Conservation (phyloP, 768 basidiomycete genomes). For the Trametes coccinea region DNA sequence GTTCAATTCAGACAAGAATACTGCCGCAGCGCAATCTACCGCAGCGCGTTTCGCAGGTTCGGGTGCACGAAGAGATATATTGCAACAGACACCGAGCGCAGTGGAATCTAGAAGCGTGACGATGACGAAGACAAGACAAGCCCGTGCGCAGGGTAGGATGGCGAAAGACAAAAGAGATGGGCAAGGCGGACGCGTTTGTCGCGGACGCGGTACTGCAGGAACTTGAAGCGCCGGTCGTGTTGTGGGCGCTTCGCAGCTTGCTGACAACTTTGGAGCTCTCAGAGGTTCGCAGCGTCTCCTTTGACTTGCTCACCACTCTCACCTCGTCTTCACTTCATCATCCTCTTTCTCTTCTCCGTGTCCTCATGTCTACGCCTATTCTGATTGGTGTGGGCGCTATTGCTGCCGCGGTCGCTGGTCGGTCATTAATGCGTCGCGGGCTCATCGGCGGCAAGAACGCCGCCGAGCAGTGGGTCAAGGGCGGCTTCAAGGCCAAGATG, state of each 20-base stretch:
- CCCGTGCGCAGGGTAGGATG: neutral
- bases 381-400: constrained; percentile 77
- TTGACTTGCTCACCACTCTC: constrained; percentile 19
- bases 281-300: constrained; percentile 22
- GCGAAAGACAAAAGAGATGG: neutral
- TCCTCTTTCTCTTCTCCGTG: neutral
- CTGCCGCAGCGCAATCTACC: constrained; percentile 8
- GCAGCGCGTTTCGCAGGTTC: neutral
- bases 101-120: neutral
- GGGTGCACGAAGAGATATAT: neutral
- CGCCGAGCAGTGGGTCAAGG: constrained; percentile 86
- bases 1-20: neutral
- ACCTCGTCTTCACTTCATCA: neutral
- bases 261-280: neutral
- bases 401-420: constrained; percentile 72
- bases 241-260: neutral
- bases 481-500: constrained; percentile 96
- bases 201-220: too few relatives aligned
- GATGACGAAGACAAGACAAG: neutral
- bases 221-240: neutral
- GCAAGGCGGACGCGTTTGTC: too few relatives aligned
- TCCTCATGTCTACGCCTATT: constrained; percentile 73
- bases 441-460: constrained; percentile 57
- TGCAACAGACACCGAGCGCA: neutral
- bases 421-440: constrained; percentile 67